Percentiles rank a stretch among this genome's conserved stretches.
Conservation (phyloP, 2,329 filamentous ascomycete species). For the Aspergillus uvarum region DNA sequence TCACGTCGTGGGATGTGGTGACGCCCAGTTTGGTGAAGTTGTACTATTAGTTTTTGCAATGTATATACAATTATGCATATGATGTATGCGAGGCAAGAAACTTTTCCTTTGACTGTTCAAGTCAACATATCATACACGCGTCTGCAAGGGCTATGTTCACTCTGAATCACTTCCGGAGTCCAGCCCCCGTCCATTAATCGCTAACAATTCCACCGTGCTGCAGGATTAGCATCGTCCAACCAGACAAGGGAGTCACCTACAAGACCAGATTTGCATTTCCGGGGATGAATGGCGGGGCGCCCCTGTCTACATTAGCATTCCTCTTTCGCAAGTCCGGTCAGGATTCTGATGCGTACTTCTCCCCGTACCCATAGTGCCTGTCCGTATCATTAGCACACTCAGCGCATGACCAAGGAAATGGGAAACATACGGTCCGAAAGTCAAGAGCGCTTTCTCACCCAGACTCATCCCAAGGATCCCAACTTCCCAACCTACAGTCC, state of each 20-base stretch:
- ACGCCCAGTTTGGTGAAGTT: background rate
- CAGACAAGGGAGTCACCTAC: constrained; percentile 3
- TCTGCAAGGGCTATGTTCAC: background rate
- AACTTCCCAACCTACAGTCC: constrained; percentile 17
- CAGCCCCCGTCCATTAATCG: constrained; percentile 11
- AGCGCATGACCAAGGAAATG: background rate
- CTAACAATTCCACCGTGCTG: constrained; percentile 11
- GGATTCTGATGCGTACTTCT: constrained; percentile 1
- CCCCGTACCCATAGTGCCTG: constrained; percentile 22
- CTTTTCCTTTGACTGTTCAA: no score
- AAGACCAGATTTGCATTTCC: constrained; percentile 22
- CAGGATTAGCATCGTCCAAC: background rate
- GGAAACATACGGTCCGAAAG: constrained; percentile 20
- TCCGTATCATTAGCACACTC: background rate
- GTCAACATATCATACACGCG: background rate
- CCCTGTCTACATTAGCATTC: constrained; percentile 10
- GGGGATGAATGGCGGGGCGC: constrained; percentile 20
- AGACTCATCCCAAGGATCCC: constrained; percentile 20
- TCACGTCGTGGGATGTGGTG: background rate
- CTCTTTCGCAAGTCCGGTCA: no score
- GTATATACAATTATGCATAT: background rate
- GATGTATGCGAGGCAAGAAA: no score
- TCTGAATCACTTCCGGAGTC: constrained; percentile 8
- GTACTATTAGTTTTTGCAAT: background rate
- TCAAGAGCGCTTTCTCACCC: constrained; percentile 21